phyloP scores from a whole-genome alignment of 495 filamentous ascomycete species.

The Neohortaea acidophila region DNA sequence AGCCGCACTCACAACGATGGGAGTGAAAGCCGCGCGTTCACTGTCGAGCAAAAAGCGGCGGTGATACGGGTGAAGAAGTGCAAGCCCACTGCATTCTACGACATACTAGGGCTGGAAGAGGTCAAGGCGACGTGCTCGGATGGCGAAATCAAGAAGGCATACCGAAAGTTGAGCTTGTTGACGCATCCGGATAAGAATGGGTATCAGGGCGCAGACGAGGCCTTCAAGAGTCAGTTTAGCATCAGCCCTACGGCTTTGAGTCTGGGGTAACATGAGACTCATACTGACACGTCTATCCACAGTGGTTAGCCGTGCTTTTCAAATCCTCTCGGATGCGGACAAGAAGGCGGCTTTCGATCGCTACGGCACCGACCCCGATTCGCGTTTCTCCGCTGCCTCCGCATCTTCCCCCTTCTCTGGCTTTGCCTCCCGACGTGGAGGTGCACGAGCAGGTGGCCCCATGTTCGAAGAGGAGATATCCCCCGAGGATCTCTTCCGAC shows the following conservation, averaged over 20 bases:
- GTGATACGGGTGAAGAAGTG: conserved; percentile 78
- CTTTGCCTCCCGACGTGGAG: conserved; percentile 38
- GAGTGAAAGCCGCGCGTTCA: conserved; percentile 79
- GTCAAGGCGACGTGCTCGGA: conserved; percentile 50
- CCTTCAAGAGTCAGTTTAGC: conserved; percentile 63
- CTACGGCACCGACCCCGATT: conserved; percentile 84
- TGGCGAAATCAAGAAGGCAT: conserved; percentile 82
- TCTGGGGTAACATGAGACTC: not conserved
- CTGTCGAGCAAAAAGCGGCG: conserved; percentile 74
- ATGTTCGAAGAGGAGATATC: conserved; percentile 86
- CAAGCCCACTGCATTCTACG: conserved; percentile 74
- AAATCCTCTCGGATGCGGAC: conserved; percentile 81
- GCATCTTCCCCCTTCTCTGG: conserved; percentile 57
- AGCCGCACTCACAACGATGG: conserved; percentile 83
- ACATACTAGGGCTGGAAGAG: conserved; percentile 56
- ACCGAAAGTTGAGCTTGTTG: conserved; percentile 72
- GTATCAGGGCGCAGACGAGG: conserved; percentile 91
- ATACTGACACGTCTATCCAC: not conserved
- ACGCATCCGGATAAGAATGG: conserved; percentile 98
- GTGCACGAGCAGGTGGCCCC: conserved; percentile 29
- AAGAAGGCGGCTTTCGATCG: conserved; percentile 78
- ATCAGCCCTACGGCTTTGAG: conserved; percentile 1
- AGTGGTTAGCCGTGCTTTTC: conserved; percentile 90
- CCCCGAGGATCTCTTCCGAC: conserved; percentile 88
- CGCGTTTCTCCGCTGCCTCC: conserved; percentile 38